phyloP scores from a whole-genome alignment of 805 yeast genomes.

The Lachancea waltii region DNA sequence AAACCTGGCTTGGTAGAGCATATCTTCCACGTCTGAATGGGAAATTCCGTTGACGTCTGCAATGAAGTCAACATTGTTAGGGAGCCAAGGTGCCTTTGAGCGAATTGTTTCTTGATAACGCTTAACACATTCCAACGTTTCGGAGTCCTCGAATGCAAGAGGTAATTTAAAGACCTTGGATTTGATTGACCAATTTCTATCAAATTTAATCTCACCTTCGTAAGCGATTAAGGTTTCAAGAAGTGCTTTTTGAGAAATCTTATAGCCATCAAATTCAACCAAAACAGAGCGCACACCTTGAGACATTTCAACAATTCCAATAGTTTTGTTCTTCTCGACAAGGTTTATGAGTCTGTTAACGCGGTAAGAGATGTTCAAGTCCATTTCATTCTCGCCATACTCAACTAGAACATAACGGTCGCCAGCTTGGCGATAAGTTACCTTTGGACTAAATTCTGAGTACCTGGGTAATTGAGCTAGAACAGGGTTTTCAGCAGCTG shows the following conservation, averaged over 20 bases:
- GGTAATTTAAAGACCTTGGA: conserved; percentile 82
- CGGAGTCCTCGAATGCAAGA: conserved; percentile 92
- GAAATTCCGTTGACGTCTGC: conserved; percentile 80
- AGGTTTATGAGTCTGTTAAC: conserved; percentile 74
- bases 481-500: conserved; percentile 62
- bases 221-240: conserved; percentile 61
- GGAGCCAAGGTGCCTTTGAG: conserved; percentile 93
- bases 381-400: conserved; percentile 85
- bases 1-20: conserved; percentile 85
- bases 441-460: conserved; percentile 52
- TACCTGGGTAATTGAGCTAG: conserved; percentile 46
- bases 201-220: conserved; percentile 67
- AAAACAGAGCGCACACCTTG: conserved; percentile 95
- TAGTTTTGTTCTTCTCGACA: conserved; percentile 57
- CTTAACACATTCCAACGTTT: conserved; percentile 81
- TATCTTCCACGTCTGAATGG: conserved; percentile 68
- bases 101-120: conserved; percentile 93
- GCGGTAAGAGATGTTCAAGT: conserved; percentile 77
- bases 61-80: conserved; percentile 93
- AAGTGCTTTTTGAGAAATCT: conserved; percentile 54
- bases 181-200: conserved; percentile 77
- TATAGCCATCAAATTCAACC: conserved; percentile 68
- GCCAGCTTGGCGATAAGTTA: conserved; percentile 93
- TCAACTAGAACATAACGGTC: conserved; percentile 89
- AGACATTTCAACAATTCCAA: conserved; percentile 90